Percentiles rank a stretch among this genome's conserved stretches.
Conservation (phyloP, 495 filamentous ascomycete genomes). For the Neurospora terricola region DNA sequence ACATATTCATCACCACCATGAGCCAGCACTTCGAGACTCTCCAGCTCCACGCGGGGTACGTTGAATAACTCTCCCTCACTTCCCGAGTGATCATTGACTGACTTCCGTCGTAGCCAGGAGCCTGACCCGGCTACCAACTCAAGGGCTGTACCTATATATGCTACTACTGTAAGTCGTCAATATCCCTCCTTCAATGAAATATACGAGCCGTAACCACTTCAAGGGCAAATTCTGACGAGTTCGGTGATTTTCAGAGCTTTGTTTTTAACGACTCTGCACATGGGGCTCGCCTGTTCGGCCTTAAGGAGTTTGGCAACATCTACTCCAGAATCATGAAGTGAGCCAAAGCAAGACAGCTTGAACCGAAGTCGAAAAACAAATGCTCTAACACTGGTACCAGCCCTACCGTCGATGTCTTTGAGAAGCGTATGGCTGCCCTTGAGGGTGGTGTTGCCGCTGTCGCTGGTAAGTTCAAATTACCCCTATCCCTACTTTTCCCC, state of each 20-base stretch:
- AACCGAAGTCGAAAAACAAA: neutral
- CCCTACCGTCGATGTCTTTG: slow-evolving; percentile 96
- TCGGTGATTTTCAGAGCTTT: slow-evolving; percentile 51
- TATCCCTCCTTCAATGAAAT: neutral
- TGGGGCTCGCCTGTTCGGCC: slow-evolving; percentile 89
- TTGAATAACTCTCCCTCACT: neutral
- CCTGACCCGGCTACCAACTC: slow-evolving; percentile 81
- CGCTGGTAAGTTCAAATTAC: too few relatives aligned
- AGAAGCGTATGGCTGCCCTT: slow-evolving; percentile 92
- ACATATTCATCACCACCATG: slow-evolving; percentile 14
- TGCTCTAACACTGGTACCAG: slow-evolving; percentile 19
- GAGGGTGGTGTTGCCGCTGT: slow-evolving; percentile 91
- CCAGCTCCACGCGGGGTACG: slow-evolving; percentile 91
- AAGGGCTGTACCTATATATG: slow-evolving; percentile 93
- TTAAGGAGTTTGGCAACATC: slow-evolving; percentile 98
- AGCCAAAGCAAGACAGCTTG: slow-evolving; percentile 8
- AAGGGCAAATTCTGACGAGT: neutral
- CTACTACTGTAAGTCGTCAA: slow-evolving; percentile 57
- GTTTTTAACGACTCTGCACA: slow-evolving; percentile 96
- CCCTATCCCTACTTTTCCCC: too few relatives aligned
- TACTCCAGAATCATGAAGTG: slow-evolving; percentile 96
- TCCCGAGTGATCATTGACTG: neutral
- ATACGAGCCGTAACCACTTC: neutral
- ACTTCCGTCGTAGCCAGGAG: slow-evolving; percentile 50
- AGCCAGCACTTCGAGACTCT: slow-evolving; percentile 76